Evolutionary conservation across 164 flowering plant genomes (phyloP).

Genomic region (Aristolochia californica): DNA sequence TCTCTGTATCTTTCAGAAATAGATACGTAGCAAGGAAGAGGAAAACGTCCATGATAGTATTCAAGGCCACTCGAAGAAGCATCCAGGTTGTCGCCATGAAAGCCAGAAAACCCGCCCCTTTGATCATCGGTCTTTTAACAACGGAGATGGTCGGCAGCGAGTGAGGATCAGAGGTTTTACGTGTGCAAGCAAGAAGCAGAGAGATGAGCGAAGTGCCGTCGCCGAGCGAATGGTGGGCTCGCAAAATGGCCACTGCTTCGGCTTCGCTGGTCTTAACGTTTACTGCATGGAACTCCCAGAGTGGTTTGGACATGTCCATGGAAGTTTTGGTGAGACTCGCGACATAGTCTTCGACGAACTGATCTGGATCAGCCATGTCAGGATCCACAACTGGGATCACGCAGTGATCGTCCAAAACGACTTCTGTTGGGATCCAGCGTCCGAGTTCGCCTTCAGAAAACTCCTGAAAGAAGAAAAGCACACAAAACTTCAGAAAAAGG

Average conservation of each 20-base stretch:
- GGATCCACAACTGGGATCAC: conserved; percentile 28
- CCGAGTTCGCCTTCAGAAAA: conserved; percentile 15
- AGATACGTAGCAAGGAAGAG: conserved; percentile 23
- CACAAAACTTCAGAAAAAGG: not conserved
- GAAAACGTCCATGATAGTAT: conserved; percentile 33
- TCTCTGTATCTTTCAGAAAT: conserved; percentile 36
- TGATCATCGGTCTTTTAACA: conserved; percentile 11
- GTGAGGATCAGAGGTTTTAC: conserved; percentile 29
- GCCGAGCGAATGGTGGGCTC: conserved; percentile 66
- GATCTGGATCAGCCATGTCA: conserved; percentile 22
- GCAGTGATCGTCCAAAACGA: conserved; percentile 35
- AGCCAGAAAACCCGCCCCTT: not conserved
- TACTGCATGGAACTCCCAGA: conserved; percentile 64
- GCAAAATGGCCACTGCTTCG: conserved; percentile 27
- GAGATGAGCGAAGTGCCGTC: conserved; percentile 61
- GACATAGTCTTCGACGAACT: conserved; percentile 43
- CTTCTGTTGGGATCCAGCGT: conserved; percentile 35
- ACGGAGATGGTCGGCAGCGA: conserved; percentile 40
- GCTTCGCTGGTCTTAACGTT: conserved; percentile 41
- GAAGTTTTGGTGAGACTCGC: conserved; percentile 24
- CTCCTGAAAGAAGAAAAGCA: conserved; percentile 18
- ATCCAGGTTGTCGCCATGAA: conserved; percentile 17
- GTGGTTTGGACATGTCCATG: conserved; percentile 41
- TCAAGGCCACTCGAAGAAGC: conserved; percentile 18
- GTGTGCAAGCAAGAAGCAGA: conserved; percentile 44